Evolutionary conservation across 2,329 filamentous ascomycete species (phyloP).

Genomic region (Didymella exigua): DNA sequence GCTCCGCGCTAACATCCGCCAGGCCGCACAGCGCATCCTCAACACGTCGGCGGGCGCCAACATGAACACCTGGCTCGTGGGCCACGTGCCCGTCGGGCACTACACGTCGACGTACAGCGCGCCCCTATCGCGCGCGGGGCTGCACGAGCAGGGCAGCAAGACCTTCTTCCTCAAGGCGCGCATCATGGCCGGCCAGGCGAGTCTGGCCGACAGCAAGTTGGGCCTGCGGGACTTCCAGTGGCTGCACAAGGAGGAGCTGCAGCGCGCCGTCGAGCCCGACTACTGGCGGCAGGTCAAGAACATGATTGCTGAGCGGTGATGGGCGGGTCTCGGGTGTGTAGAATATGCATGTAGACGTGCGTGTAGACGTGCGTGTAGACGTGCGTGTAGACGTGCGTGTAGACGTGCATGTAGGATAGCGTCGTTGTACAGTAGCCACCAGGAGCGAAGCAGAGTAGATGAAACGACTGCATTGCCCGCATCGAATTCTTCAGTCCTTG

Average conservation of each 20-base stretch:
- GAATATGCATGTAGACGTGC: conserved; percentile 9
- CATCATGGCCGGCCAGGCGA: conserved; percentile 95
- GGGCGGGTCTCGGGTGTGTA: background rate
- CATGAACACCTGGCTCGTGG: conserved; percentile 99
- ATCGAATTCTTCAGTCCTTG: no score
- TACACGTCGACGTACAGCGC: conserved; percentile 64
- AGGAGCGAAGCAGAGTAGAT: no score
- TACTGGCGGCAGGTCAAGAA: conserved; percentile 80
- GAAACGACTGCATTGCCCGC: no score
- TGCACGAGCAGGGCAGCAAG: conserved; percentile 70
- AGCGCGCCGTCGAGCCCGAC: conserved; percentile 65
- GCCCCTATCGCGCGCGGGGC: conserved; percentile 21
- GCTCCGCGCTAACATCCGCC: conserved; percentile 25
- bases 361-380: no score
- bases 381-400: no score
- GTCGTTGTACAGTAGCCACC: no score
- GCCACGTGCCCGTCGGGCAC: conserved; percentile 86
- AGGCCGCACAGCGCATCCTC: conserved; percentile 84
- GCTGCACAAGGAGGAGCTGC: conserved; percentile 87
- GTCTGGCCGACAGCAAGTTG: conserved; percentile 73
- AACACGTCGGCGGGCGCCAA: conserved; percentile 80
- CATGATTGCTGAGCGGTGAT: conserved; percentile 78
- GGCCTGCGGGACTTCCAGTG: conserved; percentile 86
- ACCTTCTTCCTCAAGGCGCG: conserved; percentile 95
- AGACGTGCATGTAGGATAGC: no score